Conservation (phyloP, 768 basidiomycete species). For the Daedaleopsis nitida region DNA sequence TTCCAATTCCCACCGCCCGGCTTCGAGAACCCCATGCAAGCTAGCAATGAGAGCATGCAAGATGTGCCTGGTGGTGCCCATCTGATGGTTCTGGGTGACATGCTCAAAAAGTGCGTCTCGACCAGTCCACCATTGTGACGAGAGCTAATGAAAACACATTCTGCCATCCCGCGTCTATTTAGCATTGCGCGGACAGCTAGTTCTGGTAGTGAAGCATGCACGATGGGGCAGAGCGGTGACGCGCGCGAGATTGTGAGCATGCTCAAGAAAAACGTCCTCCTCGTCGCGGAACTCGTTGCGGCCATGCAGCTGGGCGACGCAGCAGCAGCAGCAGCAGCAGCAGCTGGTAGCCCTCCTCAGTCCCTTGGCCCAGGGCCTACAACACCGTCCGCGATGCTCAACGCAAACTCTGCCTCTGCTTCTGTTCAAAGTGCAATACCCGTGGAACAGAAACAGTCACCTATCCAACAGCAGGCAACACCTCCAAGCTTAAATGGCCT, state of each 20-base stretch:
- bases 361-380: slow-evolving; percentile 21
- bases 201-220: slow-evolving; percentile 31
- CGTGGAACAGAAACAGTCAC: slow-evolving; percentile 24
- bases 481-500: slow-evolving; percentile 27
- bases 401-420: slow-evolving; percentile 10
- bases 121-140: slow-evolving; percentile 36
- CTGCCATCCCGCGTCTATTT: slow-evolving; percentile 31
- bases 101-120: slow-evolving; percentile 54
- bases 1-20: slow-evolving; percentile 29
- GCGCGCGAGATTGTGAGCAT: slow-evolving; percentile 29
- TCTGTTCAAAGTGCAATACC: slow-evolving; percentile 16
- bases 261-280: slow-evolving; percentile 29
- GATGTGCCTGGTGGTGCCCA: slow-evolving; percentile 46
- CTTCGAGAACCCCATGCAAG: slow-evolving; percentile 23
- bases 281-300: slow-evolving; percentile 30
- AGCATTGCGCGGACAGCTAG: slow-evolving; percentile 31
- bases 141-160: slow-evolving; percentile 33
- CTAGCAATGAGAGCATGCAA: slow-evolving; percentile 30
- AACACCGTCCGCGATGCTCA: slow-evolving; percentile 1
- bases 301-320: slow-evolving; percentile 28
- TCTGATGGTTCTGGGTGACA: slow-evolving; percentile 50
- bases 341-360: slow-evolving; percentile 1
- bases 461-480: slow-evolving; percentile 14
- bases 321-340: slow-evolving; percentile 10
- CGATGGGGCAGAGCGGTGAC: slow-evolving; percentile 29